Conservation (phyloP, 345 rosid genomes). For the Salix dunnii region DNA sequence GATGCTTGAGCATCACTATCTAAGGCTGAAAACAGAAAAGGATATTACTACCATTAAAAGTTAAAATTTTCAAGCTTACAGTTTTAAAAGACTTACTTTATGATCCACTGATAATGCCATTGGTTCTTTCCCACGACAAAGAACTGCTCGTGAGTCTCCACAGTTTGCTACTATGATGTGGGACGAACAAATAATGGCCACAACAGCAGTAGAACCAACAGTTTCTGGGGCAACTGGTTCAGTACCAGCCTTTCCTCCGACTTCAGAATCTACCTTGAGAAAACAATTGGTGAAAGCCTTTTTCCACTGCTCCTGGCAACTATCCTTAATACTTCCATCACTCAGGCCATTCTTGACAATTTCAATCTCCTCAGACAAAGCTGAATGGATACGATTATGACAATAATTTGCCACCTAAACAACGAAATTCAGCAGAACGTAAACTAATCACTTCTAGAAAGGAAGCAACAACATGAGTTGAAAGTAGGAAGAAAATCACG, state of each 20-base stretch:
- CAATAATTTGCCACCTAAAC: slow-evolving; percentile 90
- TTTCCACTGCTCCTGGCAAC: slow-evolving; percentile 80
- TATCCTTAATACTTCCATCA: slow-evolving; percentile 44
- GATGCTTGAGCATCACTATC: too few species aligned
- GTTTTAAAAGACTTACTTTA: slow-evolving; percentile 47
- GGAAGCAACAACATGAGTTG: neutral
- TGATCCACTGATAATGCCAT: slow-evolving; percentile 89
- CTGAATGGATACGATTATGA: slow-evolving; percentile 59
- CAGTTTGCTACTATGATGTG: slow-evolving; percentile 89
- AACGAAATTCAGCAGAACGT: slow-evolving; percentile 9
- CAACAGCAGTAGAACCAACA: slow-evolving; percentile 97
- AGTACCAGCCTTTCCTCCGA: slow-evolving; percentile 50
- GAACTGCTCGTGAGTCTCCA: slow-evolving; percentile 97
- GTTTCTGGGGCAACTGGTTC: slow-evolving; percentile 88
- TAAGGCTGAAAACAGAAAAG: too few species aligned
- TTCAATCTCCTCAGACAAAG: slow-evolving; percentile 69
- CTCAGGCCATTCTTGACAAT: slow-evolving; percentile 33
- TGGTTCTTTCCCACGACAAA: slow-evolving; percentile 88
- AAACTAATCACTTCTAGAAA: slow-evolving; percentile 4
- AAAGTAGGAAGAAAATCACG: neutral
- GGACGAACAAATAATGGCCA: slow-evolving; percentile 73
- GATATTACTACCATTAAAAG: neutral
- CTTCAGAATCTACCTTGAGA: slow-evolving; percentile 67
- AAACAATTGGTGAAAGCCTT: slow-evolving; percentile 73
- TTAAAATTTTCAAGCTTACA: neutral